phyloP scores from a whole-genome alignment of 2,329 filamentous ascomycete genomes.

The Colletotrichum agaves region DNA sequence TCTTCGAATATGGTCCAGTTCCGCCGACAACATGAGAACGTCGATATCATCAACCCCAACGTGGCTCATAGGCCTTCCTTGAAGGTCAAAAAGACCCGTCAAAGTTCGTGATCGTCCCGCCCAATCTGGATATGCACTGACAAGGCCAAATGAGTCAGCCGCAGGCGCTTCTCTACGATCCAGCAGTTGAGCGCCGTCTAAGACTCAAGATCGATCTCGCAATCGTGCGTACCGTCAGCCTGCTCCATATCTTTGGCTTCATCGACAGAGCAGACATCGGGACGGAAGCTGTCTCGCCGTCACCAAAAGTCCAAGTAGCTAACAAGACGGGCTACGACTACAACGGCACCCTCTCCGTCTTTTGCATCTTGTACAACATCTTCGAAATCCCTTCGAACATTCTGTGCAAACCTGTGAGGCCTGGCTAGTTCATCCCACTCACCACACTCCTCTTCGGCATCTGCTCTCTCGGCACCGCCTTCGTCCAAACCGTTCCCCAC shows the following conservation, averaged over 20 bases:
- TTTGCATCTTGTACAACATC: slow-evolving; percentile 73
- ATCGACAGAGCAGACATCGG: slow-evolving; percentile 76
- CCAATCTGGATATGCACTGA: background rate
- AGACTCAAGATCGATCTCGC: slow-evolving; percentile 70
- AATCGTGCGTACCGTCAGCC: slow-evolving; percentile 69
- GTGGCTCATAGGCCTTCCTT: slow-evolving; percentile 7
- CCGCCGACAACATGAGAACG: slow-evolving; percentile 11
- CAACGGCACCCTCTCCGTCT: slow-evolving; percentile 69
- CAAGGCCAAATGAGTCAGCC: background rate
- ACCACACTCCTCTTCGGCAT: slow-evolving; percentile 69
- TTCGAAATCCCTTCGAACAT: slow-evolving; percentile 73
- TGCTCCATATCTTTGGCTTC: slow-evolving; percentile 75
- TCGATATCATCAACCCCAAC: slow-evolving; percentile 24
- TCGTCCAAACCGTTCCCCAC: slow-evolving; percentile 61
- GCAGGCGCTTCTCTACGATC: slow-evolving; percentile 40
- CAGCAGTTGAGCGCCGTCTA: slow-evolving; percentile 50
- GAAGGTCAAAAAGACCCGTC: slow-evolving; percentile 6
- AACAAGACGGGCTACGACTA: slow-evolving; percentile 66
- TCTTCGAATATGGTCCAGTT: background rate
- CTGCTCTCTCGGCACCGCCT: slow-evolving; percentile 69
- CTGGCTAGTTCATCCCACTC: slow-evolving; percentile 71
- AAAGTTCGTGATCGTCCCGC: background rate
- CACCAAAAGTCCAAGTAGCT: background rate
- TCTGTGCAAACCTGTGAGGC: slow-evolving; percentile 71
- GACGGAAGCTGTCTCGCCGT: slow-evolving; percentile 42